Percentiles rank a stretch among this genome's conserved stretches.
These are phyloP conservation scores for Kwoniella bestiolae DNA, from an alignment of 768 basidiomycete species.

Conservation along the genomic window DNA sequence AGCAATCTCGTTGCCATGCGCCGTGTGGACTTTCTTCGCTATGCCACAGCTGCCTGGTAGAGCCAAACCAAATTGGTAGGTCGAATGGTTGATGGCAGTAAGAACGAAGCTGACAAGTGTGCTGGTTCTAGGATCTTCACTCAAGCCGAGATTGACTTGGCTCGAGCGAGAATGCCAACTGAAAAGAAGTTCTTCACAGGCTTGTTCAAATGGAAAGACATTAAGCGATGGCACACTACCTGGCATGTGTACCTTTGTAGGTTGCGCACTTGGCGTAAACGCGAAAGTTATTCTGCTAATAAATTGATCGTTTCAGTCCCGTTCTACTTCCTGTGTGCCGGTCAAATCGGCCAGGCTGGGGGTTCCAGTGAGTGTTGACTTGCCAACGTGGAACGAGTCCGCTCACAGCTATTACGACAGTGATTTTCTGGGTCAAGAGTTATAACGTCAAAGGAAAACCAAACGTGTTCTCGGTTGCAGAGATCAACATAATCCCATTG, in stretches of 20 bases:
- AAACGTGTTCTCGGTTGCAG: constrained; percentile 29
- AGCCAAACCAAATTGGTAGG: constrained; percentile 41
- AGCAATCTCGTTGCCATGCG: constrained; percentile 39
- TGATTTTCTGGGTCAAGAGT: constrained; percentile 48
- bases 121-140: constrained; percentile 49
- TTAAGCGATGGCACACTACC: constrained; percentile 42
- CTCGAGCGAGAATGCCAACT: constrained; percentile 34
- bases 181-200: constrained; percentile 41
- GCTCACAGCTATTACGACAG: background rate
- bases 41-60: constrained; percentile 42
- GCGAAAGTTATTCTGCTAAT: too few species aligned
- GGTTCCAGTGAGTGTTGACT: constrained; percentile 31
- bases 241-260: constrained; percentile 46
- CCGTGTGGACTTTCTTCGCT: constrained; percentile 40
- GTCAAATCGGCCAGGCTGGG: constrained; percentile 36
- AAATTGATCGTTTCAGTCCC: constrained; percentile 25
- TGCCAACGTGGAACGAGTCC: background rate
- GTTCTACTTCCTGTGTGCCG: constrained; percentile 37
- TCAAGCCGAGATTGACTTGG: constrained; percentile 38
- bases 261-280: background rate
- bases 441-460: constrained; percentile 25
- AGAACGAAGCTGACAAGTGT: too few species aligned
- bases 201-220: constrained; percentile 46
- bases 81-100: background rate
- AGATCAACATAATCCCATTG: constrained; percentile 38